These are phyloP conservation scores for Kentomonas sorsogonicus DNA, from an alignment of 208 protist species.

Conservation along the genomic window DNA sequence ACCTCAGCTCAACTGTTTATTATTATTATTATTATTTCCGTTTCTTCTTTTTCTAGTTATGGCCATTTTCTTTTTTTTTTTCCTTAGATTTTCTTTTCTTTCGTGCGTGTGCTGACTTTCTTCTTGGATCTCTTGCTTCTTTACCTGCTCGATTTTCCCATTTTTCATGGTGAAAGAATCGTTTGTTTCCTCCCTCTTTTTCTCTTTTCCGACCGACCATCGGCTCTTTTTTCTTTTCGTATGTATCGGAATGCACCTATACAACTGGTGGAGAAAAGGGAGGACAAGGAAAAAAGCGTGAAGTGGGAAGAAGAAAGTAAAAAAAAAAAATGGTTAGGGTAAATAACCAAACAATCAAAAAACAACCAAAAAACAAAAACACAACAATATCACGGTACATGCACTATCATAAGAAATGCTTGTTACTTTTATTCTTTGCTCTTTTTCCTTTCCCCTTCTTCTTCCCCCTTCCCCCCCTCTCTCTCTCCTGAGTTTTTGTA, in stretches of 20 bases:
- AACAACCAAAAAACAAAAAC: conserved; percentile 7
- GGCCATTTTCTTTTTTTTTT: conserved; percentile 16
- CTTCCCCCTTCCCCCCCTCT: not conserved
- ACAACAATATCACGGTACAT: conserved; percentile 5
- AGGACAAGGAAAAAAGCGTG: no score
- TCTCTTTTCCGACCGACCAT: no score
- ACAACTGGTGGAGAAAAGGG: no score
- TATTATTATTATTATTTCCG: conserved; percentile 16
- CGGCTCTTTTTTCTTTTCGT: conserved; percentile 11
- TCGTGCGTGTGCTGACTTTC: not conserved
- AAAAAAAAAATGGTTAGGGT: conserved; percentile 5
- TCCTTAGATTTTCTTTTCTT: not conserved
- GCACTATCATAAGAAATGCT: conserved; percentile 9
- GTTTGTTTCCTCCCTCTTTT: no score
- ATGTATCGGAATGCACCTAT: conserved; percentile 2
- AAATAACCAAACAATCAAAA: no score
- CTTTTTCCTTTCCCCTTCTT: conserved; percentile 11
- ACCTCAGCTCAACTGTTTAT: conserved; percentile 3
- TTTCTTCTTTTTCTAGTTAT: conserved; percentile 13
- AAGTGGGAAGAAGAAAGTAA: no score
- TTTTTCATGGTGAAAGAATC: no score
- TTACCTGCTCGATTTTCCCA: not conserved
- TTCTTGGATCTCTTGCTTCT: no score
- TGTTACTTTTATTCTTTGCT: conserved; percentile 23
- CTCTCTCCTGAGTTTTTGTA: no score